These are phyloP conservation scores for Davidsoniella virescens DNA, from an alignment of 2,329 filamentous ascomycete species.

Conservation along the genomic window DNA sequence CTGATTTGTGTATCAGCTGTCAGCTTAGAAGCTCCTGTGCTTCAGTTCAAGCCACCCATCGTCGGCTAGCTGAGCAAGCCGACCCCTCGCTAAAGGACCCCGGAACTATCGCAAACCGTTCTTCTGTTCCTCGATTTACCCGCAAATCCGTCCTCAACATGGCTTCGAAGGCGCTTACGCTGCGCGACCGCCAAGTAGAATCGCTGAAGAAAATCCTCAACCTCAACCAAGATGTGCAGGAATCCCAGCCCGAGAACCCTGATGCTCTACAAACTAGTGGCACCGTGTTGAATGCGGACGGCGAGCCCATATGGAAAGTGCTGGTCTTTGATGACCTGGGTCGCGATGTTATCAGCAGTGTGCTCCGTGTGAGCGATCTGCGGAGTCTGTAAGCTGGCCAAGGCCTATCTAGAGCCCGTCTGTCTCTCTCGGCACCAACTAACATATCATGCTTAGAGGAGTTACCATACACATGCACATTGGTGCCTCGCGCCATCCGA, in stretches of 20 bases:
- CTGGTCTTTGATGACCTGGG: slow-evolving; percentile 86
- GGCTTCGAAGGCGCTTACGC: slow-evolving; percentile 3
- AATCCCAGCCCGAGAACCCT: slow-evolving; percentile 47
- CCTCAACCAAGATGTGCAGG: slow-evolving; percentile 58
- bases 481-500: slow-evolving; percentile 52
- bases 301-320: slow-evolving; percentile 94
- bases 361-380: slow-evolving; percentile 83
- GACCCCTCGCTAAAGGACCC: background rate
- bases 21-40: no score
- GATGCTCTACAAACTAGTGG: slow-evolving; percentile 46
- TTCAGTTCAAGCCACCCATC: no score
- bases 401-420: background rate
- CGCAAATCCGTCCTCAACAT: background rate
- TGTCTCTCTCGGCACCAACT: background rate
- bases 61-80: background rate
- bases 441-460: slow-evolving; percentile 27
- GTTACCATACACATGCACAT: slow-evolving; percentile 84
- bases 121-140: background rate
- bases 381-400: slow-evolving; percentile 42
- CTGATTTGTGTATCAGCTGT: no score
- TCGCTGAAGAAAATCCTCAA: slow-evolving; percentile 94
- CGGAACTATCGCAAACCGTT: background rate
- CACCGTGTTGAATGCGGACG: slow-evolving; percentile 71
- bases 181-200: slow-evolving; percentile 11
- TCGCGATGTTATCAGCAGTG: slow-evolving; percentile 90